A percentile compares a stretch with the other conserved stretches of the same genome.
phyloP scores from a whole-genome alignment of 2,329 filamentous ascomycete species.

The Phaeoacremonium minimum region DNA sequence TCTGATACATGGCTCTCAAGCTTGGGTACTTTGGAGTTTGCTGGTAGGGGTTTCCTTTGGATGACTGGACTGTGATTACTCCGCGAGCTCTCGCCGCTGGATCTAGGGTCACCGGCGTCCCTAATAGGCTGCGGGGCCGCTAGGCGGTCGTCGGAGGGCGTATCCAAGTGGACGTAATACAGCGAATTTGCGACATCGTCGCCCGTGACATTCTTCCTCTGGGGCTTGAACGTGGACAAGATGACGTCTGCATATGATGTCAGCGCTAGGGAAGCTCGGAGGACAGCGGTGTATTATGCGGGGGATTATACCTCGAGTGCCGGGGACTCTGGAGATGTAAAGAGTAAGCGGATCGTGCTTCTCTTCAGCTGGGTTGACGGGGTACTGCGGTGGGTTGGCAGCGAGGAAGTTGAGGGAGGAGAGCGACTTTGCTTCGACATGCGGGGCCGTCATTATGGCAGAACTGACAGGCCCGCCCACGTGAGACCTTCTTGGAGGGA shows the following conservation, averaged over 20 bases:
- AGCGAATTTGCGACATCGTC: slow-evolving; percentile 84
- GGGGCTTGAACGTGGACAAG: slow-evolving; percentile 84
- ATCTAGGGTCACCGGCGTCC: slow-evolving; percentile 28
- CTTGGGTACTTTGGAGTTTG: slow-evolving; percentile 14
- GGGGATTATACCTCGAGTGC: slow-evolving; percentile 66
- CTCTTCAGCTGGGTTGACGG: slow-evolving; percentile 67
- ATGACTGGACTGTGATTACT: slow-evolving; percentile 27
- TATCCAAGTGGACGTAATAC: slow-evolving; percentile 84
- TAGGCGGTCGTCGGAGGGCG: slow-evolving; percentile 48
- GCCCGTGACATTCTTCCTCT: slow-evolving; percentile 80
- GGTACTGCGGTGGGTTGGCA: slow-evolving; percentile 81
- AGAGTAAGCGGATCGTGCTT: slow-evolving; percentile 70
- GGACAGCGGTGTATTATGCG: slow-evolving; percentile 12
- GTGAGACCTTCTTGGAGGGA: too few species aligned
- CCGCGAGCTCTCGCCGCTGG: slow-evolving; percentile 38
- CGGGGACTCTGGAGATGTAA: slow-evolving; percentile 91
- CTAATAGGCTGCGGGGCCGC: slow-evolving; percentile 18
- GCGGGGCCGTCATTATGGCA: slow-evolving; percentile 22
- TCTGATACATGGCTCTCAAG: slow-evolving; percentile 3
- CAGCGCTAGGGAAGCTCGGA: slow-evolving; percentile 6
- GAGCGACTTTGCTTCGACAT: slow-evolving; percentile 78
- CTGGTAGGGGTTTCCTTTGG: slow-evolving; percentile 47
- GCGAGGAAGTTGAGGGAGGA: slow-evolving; percentile 76
- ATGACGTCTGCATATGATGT: slow-evolving; percentile 66
- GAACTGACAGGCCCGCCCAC: too few species aligned